Evolutionary conservation across 2,329 filamentous ascomycete species (phyloP).

Genomic region (Dactylellina haptotyla): DNA sequence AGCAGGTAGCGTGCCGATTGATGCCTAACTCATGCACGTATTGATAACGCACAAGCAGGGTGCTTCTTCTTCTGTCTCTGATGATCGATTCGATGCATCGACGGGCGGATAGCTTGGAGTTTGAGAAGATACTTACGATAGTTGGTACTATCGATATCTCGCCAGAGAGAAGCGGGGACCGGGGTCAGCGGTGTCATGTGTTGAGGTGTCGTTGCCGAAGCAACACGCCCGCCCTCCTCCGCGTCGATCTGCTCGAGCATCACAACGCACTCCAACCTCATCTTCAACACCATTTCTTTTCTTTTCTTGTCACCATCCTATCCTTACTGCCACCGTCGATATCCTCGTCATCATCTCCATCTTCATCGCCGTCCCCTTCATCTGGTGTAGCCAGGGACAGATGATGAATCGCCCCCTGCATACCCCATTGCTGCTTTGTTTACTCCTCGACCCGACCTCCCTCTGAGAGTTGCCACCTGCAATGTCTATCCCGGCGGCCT

Average conservation of each 20-base stretch:
- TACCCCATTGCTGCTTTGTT: not conserved
- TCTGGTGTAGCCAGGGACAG: not conserved
- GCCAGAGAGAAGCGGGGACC: not conserved
- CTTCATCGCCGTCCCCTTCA: not conserved
- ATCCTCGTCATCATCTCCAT: not conserved
- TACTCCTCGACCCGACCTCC: too few relatives aligned
- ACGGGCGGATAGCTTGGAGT: too few relatives aligned
- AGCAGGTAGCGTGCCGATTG: conserved; percentile 21
- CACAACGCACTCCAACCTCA: conserved; percentile 20
- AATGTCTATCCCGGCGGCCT: not conserved
- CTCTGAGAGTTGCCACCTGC: too few relatives aligned
- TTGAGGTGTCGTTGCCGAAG: conserved; percentile 53
- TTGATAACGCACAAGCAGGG: conserved; percentile 1
- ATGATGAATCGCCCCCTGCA: not conserved
- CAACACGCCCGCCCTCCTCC: conserved; percentile 26
- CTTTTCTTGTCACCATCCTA: not conserved
- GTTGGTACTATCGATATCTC: too few relatives aligned
- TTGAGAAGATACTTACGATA: too few relatives aligned
- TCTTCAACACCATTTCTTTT: not conserved
- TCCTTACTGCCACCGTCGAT: not conserved
- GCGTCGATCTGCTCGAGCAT: not conserved
- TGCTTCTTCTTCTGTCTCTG: not conserved
- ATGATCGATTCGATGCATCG: not conserved
- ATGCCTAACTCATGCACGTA: conserved; percentile 42
- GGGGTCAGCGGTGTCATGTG: conserved; percentile 38